phyloP scores from a whole-genome alignment of 2,329 filamentous ascomycete genomes.

The Thelonectria discophora region DNA sequence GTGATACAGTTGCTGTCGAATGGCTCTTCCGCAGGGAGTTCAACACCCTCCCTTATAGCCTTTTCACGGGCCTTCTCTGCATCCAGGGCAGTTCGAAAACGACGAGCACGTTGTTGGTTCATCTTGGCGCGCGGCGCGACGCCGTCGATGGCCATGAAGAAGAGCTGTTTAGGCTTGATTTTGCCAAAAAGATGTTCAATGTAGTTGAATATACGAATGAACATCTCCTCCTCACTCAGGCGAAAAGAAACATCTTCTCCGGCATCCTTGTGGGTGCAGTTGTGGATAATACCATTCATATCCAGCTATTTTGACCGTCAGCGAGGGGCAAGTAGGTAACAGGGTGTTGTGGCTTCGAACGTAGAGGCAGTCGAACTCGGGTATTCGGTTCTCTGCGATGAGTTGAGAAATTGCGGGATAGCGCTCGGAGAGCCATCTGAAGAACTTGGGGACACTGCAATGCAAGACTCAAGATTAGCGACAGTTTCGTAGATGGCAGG shows the following conservation, averaged over 20 bases:
- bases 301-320: conserved; percentile 66
- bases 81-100: conserved; percentile 94
- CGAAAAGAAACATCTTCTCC: conserved; percentile 87
- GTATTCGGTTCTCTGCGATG: conserved; percentile 98
- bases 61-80: conserved; percentile 90
- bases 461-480: conserved; percentile 30
- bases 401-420: conserved; percentile 98
- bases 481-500: conserved; percentile 5
- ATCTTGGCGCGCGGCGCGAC: conserved; percentile 98
- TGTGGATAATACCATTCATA: conserved; percentile 99
- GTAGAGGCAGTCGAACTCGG: conserved; percentile 98
- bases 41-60: conserved; percentile 85
- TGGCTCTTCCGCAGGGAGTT: conserved; percentile 93
- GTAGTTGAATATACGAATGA: conserved; percentile 99
- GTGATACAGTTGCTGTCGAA: conserved; percentile 99
- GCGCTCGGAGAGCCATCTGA: conserved; percentile 98
- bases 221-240: conserved; percentile 98
- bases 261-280: conserved; percentile 97
- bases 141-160: conserved; percentile 99
- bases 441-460: conserved; percentile 82
- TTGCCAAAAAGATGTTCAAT: conserved; percentile 99
- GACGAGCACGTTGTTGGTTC: conserved; percentile 97
- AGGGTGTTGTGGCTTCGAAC: conserved; percentile 53
- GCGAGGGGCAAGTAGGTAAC: conserved; percentile 23
- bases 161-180: conserved; percentile 97